A percentile compares a stretch with the other conserved stretches of the same genome.
These are phyloP conservation scores for Cunninghamia lanceolata DNA, from an alignment of 75 land plant genomes.

Conservation along the genomic window DNA sequence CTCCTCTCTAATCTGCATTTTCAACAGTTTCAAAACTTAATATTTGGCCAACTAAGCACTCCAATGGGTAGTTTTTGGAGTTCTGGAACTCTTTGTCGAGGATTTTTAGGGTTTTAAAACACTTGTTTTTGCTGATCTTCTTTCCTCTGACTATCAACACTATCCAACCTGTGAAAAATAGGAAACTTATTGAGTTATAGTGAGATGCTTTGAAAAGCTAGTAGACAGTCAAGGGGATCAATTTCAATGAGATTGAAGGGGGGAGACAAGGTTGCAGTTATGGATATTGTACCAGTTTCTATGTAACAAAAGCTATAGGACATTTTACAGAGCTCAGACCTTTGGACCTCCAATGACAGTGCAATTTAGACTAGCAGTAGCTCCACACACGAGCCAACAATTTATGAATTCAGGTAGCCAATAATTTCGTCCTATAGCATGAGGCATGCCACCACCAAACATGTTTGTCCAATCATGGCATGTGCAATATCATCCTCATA, in stretches of 20 bases:
- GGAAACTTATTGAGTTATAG: too few relatives aligned
- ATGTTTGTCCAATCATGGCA: slow-evolving; percentile 28
- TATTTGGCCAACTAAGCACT: too few relatives aligned
- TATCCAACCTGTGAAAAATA: too few relatives aligned
- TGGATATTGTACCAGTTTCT: slow-evolving; percentile 88
- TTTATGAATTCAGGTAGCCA: slow-evolving; percentile 46
- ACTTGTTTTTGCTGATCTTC: too few relatives aligned
- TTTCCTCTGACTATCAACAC: too few relatives aligned
- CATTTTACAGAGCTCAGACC: slow-evolving; percentile 1
- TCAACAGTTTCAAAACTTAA: too few relatives aligned
- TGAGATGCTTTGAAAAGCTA: slow-evolving; percentile 72
- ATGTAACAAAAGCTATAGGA: slow-evolving; percentile 30
- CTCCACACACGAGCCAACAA: slow-evolving; percentile 42
- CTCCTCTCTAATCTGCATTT: too few relatives aligned
- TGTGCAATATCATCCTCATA: slow-evolving; percentile 46
- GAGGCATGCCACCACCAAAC: slow-evolving; percentile 30
- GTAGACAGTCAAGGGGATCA: slow-evolving; percentile 77
- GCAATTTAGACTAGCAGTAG: slow-evolving; percentile 55
- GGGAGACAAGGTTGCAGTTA: slow-evolving; percentile 78
- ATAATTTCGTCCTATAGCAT: slow-evolving; percentile 45
- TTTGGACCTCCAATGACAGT: slow-evolving; percentile 28
- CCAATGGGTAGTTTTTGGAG: too few relatives aligned
- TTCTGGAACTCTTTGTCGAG: too few relatives aligned
- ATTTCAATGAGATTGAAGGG: slow-evolving; percentile 76
- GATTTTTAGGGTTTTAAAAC: too few relatives aligned